phyloP scores from a whole-genome alignment of 345 rosid species.

The Gossypium thurberi region DNA sequence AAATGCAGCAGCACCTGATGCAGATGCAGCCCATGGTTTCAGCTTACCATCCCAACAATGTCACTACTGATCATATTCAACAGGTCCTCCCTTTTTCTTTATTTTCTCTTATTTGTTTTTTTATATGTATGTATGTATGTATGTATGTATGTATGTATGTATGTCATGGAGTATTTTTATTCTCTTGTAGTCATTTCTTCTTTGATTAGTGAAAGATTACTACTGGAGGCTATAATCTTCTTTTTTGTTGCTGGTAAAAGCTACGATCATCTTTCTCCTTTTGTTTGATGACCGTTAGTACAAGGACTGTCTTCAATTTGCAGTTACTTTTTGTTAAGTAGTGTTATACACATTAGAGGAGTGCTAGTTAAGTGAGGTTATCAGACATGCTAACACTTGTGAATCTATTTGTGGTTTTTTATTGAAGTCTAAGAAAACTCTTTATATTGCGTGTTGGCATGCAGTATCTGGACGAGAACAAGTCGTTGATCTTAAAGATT shows the following conservation, averaged over 20 bases:
- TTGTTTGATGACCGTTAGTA: neutral
- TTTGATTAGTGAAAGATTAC: neutral
- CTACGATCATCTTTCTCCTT: conserved; percentile 18
- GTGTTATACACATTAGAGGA: no score
- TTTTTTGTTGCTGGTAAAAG: conserved; percentile 18
- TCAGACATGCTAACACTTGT: no score
- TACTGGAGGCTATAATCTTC: conserved; percentile 12
- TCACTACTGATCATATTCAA: conserved; percentile 98
- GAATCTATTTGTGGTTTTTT: no score
- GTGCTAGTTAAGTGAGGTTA: no score
- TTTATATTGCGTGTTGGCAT: neutral
- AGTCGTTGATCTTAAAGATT: conserved; percentile 96
- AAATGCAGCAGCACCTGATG: conserved; percentile 99
- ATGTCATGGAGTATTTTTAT: no score
- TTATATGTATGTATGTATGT: no score
- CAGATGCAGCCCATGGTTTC: conserved; percentile 99
- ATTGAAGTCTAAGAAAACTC: no score
- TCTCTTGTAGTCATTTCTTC: neutral
- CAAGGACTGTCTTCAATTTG: neutral
- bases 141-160: no score
- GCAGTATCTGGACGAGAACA: conserved; percentile 99
- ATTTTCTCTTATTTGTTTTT: neutral
- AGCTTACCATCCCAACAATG: conserved; percentile 96
- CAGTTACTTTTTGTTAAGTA: no score
- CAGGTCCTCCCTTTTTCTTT: conserved; percentile 45